A percentile compares a stretch with the other conserved stretches of the same genome.
Conservation (phyloP, 2,329 filamentous ascomycete species). For the Neoarthrinium moseri region DNA sequence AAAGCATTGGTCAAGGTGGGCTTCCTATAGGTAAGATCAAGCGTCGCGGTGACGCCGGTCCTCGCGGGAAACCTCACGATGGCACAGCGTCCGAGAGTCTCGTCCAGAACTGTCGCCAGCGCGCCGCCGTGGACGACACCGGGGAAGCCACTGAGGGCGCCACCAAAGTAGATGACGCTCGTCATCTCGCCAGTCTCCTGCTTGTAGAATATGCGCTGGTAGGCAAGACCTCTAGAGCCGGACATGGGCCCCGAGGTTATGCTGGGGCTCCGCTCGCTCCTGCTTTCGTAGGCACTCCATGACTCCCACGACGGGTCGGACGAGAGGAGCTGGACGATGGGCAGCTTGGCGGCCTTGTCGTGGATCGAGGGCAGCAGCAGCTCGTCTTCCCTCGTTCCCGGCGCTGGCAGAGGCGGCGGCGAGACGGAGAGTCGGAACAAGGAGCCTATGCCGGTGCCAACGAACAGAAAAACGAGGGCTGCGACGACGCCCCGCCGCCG, state of each 20-base stretch:
- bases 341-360: constrained; percentile 40
- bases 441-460: constrained; percentile 39
- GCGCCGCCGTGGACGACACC: constrained; percentile 69
- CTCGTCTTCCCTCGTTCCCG: constrained; percentile 39
- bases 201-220: constrained; percentile 66
- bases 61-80: constrained; percentile 44
- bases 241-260: constrained; percentile 42
- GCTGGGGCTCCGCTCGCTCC: constrained; percentile 9
- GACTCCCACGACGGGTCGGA: constrained; percentile 39
- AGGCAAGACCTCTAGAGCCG: constrained; percentile 41
- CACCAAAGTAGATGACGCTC: constrained; percentile 67
- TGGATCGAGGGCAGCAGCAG: constrained; percentile 39
- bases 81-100: constrained; percentile 65
- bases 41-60: constrained; percentile 54
- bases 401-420: constrained; percentile 39
- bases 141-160: constrained; percentile 67
- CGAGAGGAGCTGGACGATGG: constrained; percentile 45
- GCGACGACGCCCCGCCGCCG: constrained; percentile 5
- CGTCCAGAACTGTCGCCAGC: constrained; percentile 67
- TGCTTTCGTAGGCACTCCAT: constrained; percentile 40
- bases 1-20: constrained; percentile 60
- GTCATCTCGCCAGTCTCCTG: constrained; percentile 54
- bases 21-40: constrained; percentile 61
- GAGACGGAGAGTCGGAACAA: constrained; percentile 37
- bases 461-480: constrained; percentile 33